Evolutionary conservation across 1,139 yeast species (phyloP).

Genomic region (Saccharomyces pastorianus): DNA sequence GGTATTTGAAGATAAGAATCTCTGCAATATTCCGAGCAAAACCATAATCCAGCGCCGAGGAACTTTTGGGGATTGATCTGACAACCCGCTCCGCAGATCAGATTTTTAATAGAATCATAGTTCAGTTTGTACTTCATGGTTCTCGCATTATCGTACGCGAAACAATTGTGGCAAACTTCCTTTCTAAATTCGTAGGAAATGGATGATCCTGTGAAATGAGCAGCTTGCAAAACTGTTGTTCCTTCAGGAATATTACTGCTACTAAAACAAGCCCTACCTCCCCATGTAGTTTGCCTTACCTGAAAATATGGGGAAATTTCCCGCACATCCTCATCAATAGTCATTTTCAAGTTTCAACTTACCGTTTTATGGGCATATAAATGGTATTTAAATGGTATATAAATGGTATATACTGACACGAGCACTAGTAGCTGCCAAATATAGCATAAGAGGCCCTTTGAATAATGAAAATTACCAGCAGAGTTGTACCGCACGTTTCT

Average conservation of each 20-base stretch:
- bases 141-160: slow-evolving; percentile 42
- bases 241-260: slow-evolving; percentile 34
- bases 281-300: slow-evolving; percentile 40
- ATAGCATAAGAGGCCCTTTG: no score
- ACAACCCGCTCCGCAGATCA: background rate
- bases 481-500: background rate
- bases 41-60: slow-evolving; percentile 42
- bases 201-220: slow-evolving; percentile 41
- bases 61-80: slow-evolving; percentile 16
- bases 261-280: slow-evolving; percentile 65
- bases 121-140: slow-evolving; percentile 35
- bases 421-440: no score
- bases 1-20: slow-evolving; percentile 32
- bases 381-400: background rate
- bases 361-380: background rate
- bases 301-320: slow-evolving; percentile 27
- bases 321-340: background rate
- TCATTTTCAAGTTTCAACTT: background rate
- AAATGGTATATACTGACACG: no score
- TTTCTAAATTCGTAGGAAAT: slow-evolving; percentile 50
- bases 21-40: slow-evolving; percentile 46
- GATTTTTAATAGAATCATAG: background rate
- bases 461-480: no score
- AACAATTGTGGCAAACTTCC: slow-evolving; percentile 58
- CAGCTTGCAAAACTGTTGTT: slow-evolving; percentile 37